Conservation (phyloP, 2,329 filamentous ascomycete genomes). For the Talaromyces sp. region DNA sequence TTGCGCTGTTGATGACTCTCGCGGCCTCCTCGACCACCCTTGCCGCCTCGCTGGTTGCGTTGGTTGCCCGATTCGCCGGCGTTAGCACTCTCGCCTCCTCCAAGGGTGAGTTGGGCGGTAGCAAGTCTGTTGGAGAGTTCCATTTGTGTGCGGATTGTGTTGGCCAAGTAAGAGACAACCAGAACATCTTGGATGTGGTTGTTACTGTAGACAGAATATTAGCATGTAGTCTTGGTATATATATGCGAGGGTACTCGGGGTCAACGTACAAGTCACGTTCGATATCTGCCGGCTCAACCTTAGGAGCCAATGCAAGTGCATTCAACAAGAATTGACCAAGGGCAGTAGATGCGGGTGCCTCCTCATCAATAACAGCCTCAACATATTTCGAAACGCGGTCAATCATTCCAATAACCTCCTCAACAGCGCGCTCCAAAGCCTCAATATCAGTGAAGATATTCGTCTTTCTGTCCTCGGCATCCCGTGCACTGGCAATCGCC, state of each 20-base stretch:
- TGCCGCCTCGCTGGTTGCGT: slow-evolving; percentile 36
- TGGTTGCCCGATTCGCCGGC: slow-evolving; percentile 31
- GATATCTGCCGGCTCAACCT: slow-evolving; percentile 84
- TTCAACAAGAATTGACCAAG: slow-evolving; percentile 95
- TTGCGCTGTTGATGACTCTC: slow-evolving; percentile 32
- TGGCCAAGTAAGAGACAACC: slow-evolving; percentile 95
- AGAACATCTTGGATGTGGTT: slow-evolving; percentile 99
- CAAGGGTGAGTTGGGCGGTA: slow-evolving; percentile 63
- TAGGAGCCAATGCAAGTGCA: slow-evolving; percentile 84
- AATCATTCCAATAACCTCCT: slow-evolving; percentile 82
- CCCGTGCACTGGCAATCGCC: slow-evolving; percentile 75
- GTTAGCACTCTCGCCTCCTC: slow-evolving; percentile 38
- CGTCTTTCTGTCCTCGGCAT: slow-evolving; percentile 67
- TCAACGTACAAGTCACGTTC: slow-evolving; percentile 79
- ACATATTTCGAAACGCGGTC: slow-evolving; percentile 91
- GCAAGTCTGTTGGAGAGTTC: slow-evolving; percentile 93
- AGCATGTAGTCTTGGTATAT: not conserved
- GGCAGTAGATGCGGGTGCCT: slow-evolving; percentile 82
- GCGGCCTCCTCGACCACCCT: slow-evolving; percentile 33
- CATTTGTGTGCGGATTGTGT: slow-evolving; percentile 98
- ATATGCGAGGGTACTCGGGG: not conserved
- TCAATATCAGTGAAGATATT: slow-evolving; percentile 83
- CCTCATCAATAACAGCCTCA: slow-evolving; percentile 80
- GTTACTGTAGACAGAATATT: slow-evolving; percentile 58
- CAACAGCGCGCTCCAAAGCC: slow-evolving; percentile 74